Conservation (phyloP, 345 rosid genomes). For the Cardamine occulta region DNA sequence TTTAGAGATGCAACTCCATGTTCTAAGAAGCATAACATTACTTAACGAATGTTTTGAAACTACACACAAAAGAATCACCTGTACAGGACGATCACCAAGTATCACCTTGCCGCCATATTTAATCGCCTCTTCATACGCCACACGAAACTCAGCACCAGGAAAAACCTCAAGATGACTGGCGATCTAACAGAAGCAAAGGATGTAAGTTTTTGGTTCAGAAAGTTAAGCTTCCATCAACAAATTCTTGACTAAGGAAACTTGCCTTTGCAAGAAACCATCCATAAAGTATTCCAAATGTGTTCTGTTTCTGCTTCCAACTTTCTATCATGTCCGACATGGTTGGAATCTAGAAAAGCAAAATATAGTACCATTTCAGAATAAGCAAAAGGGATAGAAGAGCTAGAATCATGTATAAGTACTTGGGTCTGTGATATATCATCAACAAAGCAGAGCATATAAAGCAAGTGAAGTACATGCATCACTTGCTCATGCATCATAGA, state of each 20-base stretch:
- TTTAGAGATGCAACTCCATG: constrained; percentile 15
- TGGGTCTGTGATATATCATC: constrained; percentile 14
- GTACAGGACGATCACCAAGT: constrained; percentile 99
- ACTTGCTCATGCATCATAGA: constrained; percentile 8
- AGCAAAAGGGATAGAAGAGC: background rate
- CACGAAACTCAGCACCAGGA: constrained; percentile 98
- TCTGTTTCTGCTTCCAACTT: constrained; percentile 90
- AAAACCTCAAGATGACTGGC: constrained; percentile 87
- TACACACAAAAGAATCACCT: constrained; percentile 51
- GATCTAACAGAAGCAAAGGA: constrained; percentile 54
- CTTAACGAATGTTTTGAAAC: constrained; percentile 8
- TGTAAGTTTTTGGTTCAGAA: constrained; percentile 28
- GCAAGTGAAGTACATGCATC: constrained; percentile 3
- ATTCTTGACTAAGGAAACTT: constrained; percentile 28
- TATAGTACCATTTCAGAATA: constrained; percentile 15
- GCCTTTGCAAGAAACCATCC: constrained; percentile 99
- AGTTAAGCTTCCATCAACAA: background rate
- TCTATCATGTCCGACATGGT: constrained; percentile 87
- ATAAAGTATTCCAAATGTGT: constrained; percentile 83
- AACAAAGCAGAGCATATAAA: constrained; percentile 27
- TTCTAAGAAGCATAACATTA: constrained; percentile 9
- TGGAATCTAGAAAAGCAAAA: constrained; percentile 65
- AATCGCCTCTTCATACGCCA: constrained; percentile 93
- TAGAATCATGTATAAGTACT: background rate
- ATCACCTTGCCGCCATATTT: constrained; percentile 87